A percentile compares a stretch with the other conserved stretches of the same genome.
Evolutionary conservation across 768 basidiomycete genomes (phyloP).

Genomic region (Trametes cubensis): DNA sequence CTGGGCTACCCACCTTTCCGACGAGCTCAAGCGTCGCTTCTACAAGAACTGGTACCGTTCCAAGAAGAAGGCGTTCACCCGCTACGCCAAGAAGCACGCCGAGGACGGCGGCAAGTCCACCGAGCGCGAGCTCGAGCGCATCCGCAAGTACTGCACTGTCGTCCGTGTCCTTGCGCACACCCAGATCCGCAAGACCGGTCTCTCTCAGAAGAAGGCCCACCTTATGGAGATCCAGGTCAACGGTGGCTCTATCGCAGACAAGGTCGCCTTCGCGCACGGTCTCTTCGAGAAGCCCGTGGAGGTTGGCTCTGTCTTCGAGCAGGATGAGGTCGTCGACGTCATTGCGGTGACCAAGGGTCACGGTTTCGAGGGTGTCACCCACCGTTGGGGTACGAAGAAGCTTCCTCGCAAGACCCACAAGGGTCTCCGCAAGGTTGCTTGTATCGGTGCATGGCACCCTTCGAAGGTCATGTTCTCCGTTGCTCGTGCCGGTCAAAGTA

Average conservation of each 20-base stretch:
- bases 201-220: conserved; percentile 99
- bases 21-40: conserved; percentile 98
- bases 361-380: conserved; percentile 99
- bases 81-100: conserved; percentile 99
- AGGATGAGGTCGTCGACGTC: conserved; percentile 94
- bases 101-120: conserved; percentile 92
- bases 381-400: conserved; percentile 99
- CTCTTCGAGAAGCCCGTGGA: conserved; percentile 97
- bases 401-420: conserved; percentile 99
- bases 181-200: conserved; percentile 96
- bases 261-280: conserved; percentile 92
- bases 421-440: conserved; percentile 99
- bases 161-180: conserved; percentile 99
- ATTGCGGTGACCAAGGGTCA: conserved; percentile 99
- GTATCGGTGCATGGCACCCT: conserved; percentile 98
- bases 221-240: conserved; percentile 99
- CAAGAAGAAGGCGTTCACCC: conserved; percentile 99
- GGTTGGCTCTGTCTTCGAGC: conserved; percentile 85
- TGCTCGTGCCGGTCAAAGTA: conserved; percentile 99
- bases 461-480: conserved; percentile 99
- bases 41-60: conserved; percentile 99
- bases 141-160: conserved; percentile 99
- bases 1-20: conserved; percentile 97
- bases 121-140: conserved; percentile 95
- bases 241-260: conserved; percentile 94